These are phyloP conservation scores for Suhomyces canberraensis DNA, from an alignment of 805 yeast genomes.

Conservation along the genomic window DNA sequence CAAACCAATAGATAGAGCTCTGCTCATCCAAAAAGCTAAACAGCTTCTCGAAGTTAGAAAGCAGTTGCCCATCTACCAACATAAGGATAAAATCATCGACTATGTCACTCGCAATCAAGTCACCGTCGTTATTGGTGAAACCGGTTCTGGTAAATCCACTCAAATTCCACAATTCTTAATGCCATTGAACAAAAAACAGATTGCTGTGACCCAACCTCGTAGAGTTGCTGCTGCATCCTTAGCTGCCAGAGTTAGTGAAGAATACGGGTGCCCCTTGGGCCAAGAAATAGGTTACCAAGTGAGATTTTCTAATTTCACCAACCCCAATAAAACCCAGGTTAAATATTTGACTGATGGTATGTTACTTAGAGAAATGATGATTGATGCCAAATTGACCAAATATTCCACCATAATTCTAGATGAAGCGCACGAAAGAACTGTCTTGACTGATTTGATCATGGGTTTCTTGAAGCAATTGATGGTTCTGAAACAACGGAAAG, in stretches of 20 bases:
- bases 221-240: constrained; percentile 95
- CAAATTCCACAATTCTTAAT: constrained; percentile 93
- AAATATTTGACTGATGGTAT: constrained; percentile 96
- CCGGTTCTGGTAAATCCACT: constrained; percentile 97
- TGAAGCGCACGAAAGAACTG: constrained; percentile 97
- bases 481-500: constrained; percentile 44
- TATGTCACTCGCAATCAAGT: constrained; percentile 59
- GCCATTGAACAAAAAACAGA: constrained; percentile 47
- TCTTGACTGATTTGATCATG: constrained; percentile 82
- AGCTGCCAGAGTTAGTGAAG: constrained; percentile 90
- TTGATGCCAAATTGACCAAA: constrained; percentile 57
- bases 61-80: constrained; percentile 72
- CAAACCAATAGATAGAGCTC: constrained; percentile 9
- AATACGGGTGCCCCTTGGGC: constrained; percentile 74
- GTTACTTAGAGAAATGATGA: constrained; percentile 87
- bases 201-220: constrained; percentile 96
- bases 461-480: constrained; percentile 80
- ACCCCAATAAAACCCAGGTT: constrained; percentile 56
- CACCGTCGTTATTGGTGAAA: constrained; percentile 86
- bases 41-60: constrained; percentile 51
- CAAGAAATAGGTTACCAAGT: constrained; percentile 88
- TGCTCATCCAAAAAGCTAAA: constrained; percentile 39
- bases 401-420: constrained; percentile 82
- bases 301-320: constrained; percentile 74
- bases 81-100: constrained; percentile 58